A percentile compares a stretch with the other conserved stretches of the same genome.
phyloP scores from a whole-genome alignment of 1,139 yeast genomes.

The Geotrichum reessii region DNA sequence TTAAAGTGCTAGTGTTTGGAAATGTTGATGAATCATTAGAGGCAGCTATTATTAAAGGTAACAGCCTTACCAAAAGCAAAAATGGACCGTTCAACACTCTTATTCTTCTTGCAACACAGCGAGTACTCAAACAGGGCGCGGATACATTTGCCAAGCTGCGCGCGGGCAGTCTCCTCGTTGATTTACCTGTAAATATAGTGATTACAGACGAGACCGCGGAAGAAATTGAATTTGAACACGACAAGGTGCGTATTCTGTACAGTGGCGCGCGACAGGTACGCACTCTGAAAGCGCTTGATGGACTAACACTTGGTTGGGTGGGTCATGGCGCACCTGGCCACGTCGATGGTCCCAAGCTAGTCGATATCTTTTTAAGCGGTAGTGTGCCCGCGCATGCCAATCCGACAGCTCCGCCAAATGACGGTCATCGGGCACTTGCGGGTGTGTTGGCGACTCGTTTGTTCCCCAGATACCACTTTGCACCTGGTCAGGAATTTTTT shows the following conservation, averaged over 20 bases:
- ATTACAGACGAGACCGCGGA: not conserved
- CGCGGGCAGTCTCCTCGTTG: not conserved
- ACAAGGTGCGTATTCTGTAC: not conserved
- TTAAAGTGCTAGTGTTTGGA: slow-evolving; percentile 26
- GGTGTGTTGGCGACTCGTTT: not conserved
- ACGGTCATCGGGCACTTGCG: not conserved
- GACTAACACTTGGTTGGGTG: slow-evolving; percentile 2
- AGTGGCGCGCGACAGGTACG: slow-evolving; percentile 1
- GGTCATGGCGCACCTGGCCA: not conserved
- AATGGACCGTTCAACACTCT: slow-evolving; percentile 29
- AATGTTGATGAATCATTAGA: slow-evolving; percentile 17
- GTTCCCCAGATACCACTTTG: slow-evolving; percentile 26
- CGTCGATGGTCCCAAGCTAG: not conserved
- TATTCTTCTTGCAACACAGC: slow-evolving; percentile 17
- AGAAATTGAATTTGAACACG: not conserved
- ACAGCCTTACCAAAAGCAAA: slow-evolving; percentile 22
- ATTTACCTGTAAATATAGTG: slow-evolving; percentile 1
- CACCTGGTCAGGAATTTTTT: slow-evolving; percentile 21
- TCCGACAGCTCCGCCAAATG: not conserved
- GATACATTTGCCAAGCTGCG: not conserved
- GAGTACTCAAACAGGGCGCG: not conserved
- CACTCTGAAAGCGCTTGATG: slow-evolving; percentile 4
- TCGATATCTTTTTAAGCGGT: not conserved
- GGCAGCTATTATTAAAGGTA: slow-evolving; percentile 22
- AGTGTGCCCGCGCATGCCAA: not conserved